Percentiles rank a stretch among this genome's conserved stretches.
These are phyloP conservation scores for Globisporangium abappressorium DNA, from an alignment of 352 stramenopile genomes.

Conservation along the genomic window DNA sequence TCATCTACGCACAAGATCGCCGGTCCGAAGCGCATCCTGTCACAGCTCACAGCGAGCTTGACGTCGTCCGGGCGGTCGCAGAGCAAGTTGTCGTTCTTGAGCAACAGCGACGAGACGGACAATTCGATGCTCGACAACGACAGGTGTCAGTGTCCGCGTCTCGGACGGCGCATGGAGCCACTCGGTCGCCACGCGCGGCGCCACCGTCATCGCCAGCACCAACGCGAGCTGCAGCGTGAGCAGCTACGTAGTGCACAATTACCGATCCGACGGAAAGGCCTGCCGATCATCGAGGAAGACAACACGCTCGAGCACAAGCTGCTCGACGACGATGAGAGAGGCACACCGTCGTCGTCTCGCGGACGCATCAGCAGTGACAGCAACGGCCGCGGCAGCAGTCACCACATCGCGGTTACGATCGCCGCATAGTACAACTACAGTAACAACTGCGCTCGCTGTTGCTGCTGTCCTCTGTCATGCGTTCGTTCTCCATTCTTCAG, in stretches of 20 bases:
- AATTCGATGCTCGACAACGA: neutral
- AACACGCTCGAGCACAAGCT: constrained; percentile 15
- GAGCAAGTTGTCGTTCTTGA: constrained; percentile 11
- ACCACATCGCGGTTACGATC: constrained; percentile 4
- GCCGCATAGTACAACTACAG: neutral
- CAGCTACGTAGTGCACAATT: neutral
- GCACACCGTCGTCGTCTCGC: neutral
- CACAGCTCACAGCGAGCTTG: constrained; percentile 12
- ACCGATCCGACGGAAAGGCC: neutral
- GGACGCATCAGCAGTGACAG: neutral
- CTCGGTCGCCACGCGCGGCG: constrained; percentile 5
- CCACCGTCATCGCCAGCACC: constrained; percentile 1
- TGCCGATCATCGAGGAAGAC: constrained; percentile 18
- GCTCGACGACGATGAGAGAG: constrained; percentile 6
- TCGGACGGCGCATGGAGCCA: constrained; percentile 16
- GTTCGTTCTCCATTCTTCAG: neutral
- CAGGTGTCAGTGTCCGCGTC: constrained; percentile 14
- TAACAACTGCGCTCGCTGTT: neutral
- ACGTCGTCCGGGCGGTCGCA: constrained; percentile 3
- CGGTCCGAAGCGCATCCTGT: constrained; percentile 8
- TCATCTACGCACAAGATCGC: neutral
- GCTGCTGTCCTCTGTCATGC: neutral
- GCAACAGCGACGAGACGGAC: constrained; percentile 17
- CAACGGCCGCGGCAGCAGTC: neutral
- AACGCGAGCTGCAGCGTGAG: neutral